A percentile compares a stretch with the other conserved stretches of the same genome.
These are phyloP conservation scores for Chamaecyparis obtusa DNA, from an alignment of 75 land plant genomes.

Conservation along the genomic window DNA sequence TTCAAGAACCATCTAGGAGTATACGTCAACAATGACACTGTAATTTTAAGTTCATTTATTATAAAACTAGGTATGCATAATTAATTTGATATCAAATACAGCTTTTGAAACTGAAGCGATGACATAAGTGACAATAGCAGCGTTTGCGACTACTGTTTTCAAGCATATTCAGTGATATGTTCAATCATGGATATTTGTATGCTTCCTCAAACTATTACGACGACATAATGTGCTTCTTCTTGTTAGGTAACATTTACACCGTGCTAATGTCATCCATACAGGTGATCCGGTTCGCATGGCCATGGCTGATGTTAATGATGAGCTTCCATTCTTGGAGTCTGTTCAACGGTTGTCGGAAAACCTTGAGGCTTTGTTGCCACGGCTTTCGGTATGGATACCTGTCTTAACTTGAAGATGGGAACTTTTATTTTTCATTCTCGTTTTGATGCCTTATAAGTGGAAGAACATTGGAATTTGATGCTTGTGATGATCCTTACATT, in stretches of 20 bases:
- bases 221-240: not conserved
- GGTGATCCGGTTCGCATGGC: slow-evolving; percentile 94
- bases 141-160: not conserved
- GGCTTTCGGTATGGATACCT: slow-evolving; percentile 58
- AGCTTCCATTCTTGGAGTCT: slow-evolving; percentile 35
- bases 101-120: not conserved
- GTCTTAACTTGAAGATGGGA: not conserved
- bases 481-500: not conserved
- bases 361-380: slow-evolving; percentile 64
- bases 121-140: not conserved
- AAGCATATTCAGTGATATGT: not conserved
- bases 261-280: slow-evolving; percentile 13
- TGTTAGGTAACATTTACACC: not conserved
- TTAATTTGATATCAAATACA: not conserved
- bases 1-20: no score
- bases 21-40: no score
- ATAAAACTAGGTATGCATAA: not conserved
- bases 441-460: not conserved
- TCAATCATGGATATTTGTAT: not conserved
- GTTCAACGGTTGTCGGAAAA: slow-evolving; percentile 37
- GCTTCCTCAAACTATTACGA: not conserved
- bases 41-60: no score
- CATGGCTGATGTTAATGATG: slow-evolving; percentile 48
- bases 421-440: not conserved
- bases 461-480: not conserved